These are phyloP conservation scores for Nepenthes alata DNA, from an alignment of 179 eudicot species.

Conservation along the genomic window DNA sequence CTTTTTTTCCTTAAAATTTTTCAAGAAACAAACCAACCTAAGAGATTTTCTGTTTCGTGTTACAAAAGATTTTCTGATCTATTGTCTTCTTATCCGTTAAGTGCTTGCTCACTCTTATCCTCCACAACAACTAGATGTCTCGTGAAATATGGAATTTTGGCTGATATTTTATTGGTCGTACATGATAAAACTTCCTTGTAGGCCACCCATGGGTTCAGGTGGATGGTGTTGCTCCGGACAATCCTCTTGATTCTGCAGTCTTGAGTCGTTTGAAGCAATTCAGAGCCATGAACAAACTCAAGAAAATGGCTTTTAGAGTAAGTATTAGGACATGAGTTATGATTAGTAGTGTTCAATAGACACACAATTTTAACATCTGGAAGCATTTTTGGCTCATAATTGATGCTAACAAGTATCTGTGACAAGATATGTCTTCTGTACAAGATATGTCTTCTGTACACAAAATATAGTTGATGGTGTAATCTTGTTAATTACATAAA, in stretches of 20 bases:
- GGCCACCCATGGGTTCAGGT: slow-evolving; percentile 14
- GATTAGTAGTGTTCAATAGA: too few species aligned
- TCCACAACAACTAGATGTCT: too few species aligned
- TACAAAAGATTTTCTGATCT: too few species aligned
- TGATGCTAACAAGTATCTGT: background rate
- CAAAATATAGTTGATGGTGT: background rate
- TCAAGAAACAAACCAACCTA: too few species aligned
- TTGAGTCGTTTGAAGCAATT: slow-evolving; percentile 13
- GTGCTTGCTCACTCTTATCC: too few species aligned
- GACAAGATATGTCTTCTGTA: background rate
- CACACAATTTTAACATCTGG: background rate
- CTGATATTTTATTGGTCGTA: too few species aligned
- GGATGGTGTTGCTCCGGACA: slow-evolving; percentile 15
- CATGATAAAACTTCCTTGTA: slow-evolving; percentile 1
- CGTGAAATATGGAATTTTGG: too few species aligned
- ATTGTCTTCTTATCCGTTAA: too few species aligned
- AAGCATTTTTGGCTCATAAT: background rate
- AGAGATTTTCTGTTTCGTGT: too few species aligned
- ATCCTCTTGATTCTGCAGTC: slow-evolving; percentile 13
- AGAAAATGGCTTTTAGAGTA: slow-evolving; percentile 14
- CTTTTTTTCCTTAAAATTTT: too few species aligned
- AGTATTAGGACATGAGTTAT: background rate
- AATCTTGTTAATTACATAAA: background rate
- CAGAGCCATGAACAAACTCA: slow-evolving; percentile 15
- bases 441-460: background rate